Conservation (phyloP, 2,329 filamentous ascomycete genomes). For the Talaromyces sp. region DNA sequence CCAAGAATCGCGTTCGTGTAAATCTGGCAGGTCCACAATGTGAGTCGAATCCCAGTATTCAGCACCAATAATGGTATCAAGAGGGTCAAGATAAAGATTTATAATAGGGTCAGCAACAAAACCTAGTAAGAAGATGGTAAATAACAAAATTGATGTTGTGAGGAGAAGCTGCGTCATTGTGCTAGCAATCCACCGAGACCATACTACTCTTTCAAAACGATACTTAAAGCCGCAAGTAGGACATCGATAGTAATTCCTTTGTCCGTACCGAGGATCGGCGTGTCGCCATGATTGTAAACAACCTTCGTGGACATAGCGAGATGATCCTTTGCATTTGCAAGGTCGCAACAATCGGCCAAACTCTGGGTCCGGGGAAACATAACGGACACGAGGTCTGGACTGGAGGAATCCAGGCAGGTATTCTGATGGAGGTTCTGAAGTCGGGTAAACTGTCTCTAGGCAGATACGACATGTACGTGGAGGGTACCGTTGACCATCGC, state of each 20-base stretch:
- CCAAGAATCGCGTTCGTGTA: conserved; percentile 61
- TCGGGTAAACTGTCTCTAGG: conserved; percentile 64
- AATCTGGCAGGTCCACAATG: conserved; percentile 27
- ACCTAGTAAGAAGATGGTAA: conserved; percentile 74
- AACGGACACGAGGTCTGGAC: conserved; percentile 55
- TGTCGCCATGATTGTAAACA: conserved; percentile 81
- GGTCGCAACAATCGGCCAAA: conserved; percentile 77
- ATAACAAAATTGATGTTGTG: conserved; percentile 65
- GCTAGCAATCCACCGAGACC: conserved; percentile 65
- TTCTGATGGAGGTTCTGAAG: conserved; percentile 51
- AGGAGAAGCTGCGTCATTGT: conserved; percentile 61
- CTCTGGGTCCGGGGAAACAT: conserved; percentile 67
- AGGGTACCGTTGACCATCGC: conserved; percentile 52
- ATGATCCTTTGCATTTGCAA: conserved; percentile 88
- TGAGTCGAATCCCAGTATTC: conserved; percentile 32
- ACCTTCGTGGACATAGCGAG: conserved; percentile 89
- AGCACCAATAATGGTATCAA: conserved; percentile 54
- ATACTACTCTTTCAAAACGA: conserved; percentile 68
- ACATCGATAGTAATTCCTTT: conserved; percentile 77
- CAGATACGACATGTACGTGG: conserved; percentile 84
- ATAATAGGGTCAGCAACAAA: conserved; percentile 92
- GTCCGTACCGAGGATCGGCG: conserved; percentile 58
- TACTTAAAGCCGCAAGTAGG: conserved; percentile 84
- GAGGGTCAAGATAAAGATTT: conserved; percentile 77
- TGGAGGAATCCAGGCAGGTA: conserved; percentile 54